Evolutionary conservation across 2,329 filamentous ascomycete genomes (phyloP).

Genomic region (Fusarium sp.): DNA sequence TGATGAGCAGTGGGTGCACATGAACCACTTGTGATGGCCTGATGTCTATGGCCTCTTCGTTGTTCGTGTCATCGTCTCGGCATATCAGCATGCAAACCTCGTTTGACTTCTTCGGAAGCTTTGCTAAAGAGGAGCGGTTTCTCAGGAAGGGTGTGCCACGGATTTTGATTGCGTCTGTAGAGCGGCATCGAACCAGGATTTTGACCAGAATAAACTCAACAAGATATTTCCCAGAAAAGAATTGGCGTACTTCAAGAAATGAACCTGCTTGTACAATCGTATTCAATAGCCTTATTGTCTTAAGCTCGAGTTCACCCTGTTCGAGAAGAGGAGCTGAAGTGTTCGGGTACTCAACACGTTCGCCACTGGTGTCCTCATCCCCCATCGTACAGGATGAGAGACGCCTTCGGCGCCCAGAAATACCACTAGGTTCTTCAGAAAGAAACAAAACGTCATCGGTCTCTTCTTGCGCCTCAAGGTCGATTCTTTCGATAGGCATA

Average conservation of each 20-base stretch:
- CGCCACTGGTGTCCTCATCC: background rate
- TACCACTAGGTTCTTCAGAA: slow-evolving; percentile 11
- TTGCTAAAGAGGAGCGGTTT: slow-evolving; percentile 50
- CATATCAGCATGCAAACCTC: slow-evolving; percentile 57
- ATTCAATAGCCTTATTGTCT: slow-evolving; percentile 16
- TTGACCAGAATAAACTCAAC: slow-evolving; percentile 58
- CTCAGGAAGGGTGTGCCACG: slow-evolving; percentile 55
- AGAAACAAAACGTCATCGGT: slow-evolving; percentile 32
- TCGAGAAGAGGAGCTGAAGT: slow-evolving; percentile 23
- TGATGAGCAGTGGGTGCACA: slow-evolving; percentile 61
- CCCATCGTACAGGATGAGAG: slow-evolving; percentile 44
- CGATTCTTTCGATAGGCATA: slow-evolving; percentile 21
- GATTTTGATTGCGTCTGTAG: slow-evolving; percentile 42
- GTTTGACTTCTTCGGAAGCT: slow-evolving; percentile 55
- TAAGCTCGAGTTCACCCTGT: slow-evolving; percentile 41
- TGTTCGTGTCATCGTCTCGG: slow-evolving; percentile 45
- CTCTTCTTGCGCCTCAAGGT: slow-evolving; percentile 8
- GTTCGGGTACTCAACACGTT: slow-evolving; percentile 24
- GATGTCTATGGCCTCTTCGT: slow-evolving; percentile 57
- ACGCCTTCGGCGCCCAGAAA: background rate
- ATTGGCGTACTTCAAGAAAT: slow-evolving; percentile 47
- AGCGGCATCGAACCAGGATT: slow-evolving; percentile 51
- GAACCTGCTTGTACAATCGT: slow-evolving; percentile 38
- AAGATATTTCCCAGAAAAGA: slow-evolving; percentile 36
- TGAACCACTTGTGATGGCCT: slow-evolving; percentile 51